Conservation (phyloP, 1,139 yeast species). For the Debaryomyces coudertii region DNA sequence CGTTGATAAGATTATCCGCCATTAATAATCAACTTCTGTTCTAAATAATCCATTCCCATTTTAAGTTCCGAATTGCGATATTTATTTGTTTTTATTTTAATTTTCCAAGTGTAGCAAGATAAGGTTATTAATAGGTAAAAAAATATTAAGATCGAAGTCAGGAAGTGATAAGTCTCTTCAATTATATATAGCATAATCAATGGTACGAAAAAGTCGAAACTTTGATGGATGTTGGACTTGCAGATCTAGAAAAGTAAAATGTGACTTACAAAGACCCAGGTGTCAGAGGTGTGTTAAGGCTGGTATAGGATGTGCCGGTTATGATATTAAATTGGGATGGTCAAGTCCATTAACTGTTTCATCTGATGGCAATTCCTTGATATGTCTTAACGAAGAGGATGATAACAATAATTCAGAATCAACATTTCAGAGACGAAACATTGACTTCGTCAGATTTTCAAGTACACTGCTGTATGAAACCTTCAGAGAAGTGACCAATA, state of each 20-base stretch:
- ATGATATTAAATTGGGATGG: slow-evolving; percentile 46
- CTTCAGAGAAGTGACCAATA: slow-evolving; percentile 30
- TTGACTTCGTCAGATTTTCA: slow-evolving; percentile 42
- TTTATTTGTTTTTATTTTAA: background rate
- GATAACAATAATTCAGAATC: slow-evolving; percentile 27
- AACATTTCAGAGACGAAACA: slow-evolving; percentile 39
- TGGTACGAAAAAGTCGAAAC: slow-evolving; percentile 39
- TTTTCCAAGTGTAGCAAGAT: background rate
- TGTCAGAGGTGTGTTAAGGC: slow-evolving; percentile 50
- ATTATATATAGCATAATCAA: slow-evolving; percentile 11
- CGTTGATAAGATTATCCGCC: background rate
- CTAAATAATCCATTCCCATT: background rate
- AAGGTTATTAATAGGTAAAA: background rate
- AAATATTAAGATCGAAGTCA: background rate
- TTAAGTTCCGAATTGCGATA: background rate
- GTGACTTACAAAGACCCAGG: slow-evolving; percentile 47
- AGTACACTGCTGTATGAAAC: slow-evolving; percentile 35
- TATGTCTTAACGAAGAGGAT: slow-evolving; percentile 22
- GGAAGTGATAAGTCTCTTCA: background rate
- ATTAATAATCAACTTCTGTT: background rate
- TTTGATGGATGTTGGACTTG: slow-evolving; percentile 61
- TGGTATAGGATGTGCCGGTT: slow-evolving; percentile 44
- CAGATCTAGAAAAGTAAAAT: slow-evolving; percentile 51
- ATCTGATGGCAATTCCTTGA: slow-evolving; percentile 22
- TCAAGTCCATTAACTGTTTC: slow-evolving; percentile 36